A percentile compares a stretch with the other conserved stretches of the same genome.
Conservation (phyloP, 345 rosid genomes). For the Cardamine resedifolia region DNA sequence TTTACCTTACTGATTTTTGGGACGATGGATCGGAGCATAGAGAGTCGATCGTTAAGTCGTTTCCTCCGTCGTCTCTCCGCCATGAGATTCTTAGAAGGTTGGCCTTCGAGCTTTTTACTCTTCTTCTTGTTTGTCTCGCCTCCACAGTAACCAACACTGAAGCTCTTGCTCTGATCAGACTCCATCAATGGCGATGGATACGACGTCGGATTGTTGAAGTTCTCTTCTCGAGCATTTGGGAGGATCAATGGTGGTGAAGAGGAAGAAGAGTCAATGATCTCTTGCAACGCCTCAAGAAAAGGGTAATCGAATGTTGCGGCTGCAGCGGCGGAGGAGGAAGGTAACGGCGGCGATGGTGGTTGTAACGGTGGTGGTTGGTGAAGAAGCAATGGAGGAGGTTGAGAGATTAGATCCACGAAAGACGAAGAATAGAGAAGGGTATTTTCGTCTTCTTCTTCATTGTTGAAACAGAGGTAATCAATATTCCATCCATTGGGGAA, state of each 20-base stretch:
- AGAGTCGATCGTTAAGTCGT: constrained; percentile 76
- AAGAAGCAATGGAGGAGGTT: constrained; percentile 36
- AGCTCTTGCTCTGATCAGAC: constrained; percentile 49
- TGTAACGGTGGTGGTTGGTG: constrained; percentile 41
- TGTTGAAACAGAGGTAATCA: constrained; percentile 48
- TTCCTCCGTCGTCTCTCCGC: constrained; percentile 88
- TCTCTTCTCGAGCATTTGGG: constrained; percentile 30
- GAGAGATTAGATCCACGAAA: constrained; percentile 44
- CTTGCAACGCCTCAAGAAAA: constrained; percentile 45
- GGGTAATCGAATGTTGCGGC: constrained; percentile 43
- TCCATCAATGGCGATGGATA: constrained; percentile 48
- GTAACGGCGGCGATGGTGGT: constrained; percentile 34
- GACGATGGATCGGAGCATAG: constrained; percentile 90
- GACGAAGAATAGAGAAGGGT: constrained; percentile 27
- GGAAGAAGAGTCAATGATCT: constrained; percentile 39
- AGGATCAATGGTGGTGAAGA: constrained; percentile 38
- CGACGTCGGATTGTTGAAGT: constrained; percentile 11
- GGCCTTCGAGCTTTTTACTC: constrained; percentile 69
- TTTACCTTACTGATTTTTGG: constrained; percentile 93
- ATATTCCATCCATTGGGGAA: constrained; percentile 53
- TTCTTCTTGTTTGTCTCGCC: constrained; percentile 45
- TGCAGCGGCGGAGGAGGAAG: constrained; percentile 10
- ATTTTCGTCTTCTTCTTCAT: constrained; percentile 37
- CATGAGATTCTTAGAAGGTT: constrained; percentile 91
- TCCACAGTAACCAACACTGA: constrained; percentile 44